These are phyloP conservation scores for Casaregolazyma suthepensis DNA, from an alignment of 1,139 yeast genomes.

Conservation along the genomic window DNA sequence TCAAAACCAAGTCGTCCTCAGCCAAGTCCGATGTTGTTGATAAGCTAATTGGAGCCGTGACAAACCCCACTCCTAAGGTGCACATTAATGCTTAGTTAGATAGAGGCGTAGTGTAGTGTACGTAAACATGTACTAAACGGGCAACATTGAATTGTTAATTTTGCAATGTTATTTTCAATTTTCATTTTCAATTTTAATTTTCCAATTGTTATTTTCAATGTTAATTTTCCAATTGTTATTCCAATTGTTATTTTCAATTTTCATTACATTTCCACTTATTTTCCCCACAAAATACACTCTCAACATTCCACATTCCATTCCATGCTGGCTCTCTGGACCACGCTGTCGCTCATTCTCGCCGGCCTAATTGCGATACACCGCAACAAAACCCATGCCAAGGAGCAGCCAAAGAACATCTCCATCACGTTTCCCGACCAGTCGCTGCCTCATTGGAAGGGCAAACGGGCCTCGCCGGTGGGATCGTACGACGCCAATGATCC, in stretches of 20 bases:
- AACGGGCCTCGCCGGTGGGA: conserved; percentile 57
- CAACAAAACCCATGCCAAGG: neutral
- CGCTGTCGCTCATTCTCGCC: neutral
- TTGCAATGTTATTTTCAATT: no score
- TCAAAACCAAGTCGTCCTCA: conserved; percentile 54
- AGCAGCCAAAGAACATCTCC: conserved; percentile 2
- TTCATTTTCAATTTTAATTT: no score
- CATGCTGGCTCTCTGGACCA: neutral
- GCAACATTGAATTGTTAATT: no score
- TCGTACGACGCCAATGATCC: conserved; percentile 54
- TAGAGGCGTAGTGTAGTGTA: neutral
- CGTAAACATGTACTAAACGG: neutral
- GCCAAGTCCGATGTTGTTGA: conserved; percentile 67
- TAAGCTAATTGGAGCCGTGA: conserved; percentile 72
- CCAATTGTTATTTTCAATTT: no score
- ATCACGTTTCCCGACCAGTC: conserved; percentile 65
- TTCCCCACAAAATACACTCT: neutral
- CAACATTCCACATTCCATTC: neutral
- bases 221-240: no score
- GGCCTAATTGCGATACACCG: neutral
- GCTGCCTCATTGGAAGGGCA: conserved; percentile 89
- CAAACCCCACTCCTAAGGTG: conserved; percentile 70
- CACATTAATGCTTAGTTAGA: conserved; percentile 64
- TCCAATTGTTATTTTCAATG: no score
- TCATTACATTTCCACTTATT: neutral